A percentile compares a stretch with the other conserved stretches of the same genome.
Conservation (phyloP, 1,284 basidiomycete species). For the Pholiota adiposa region DNA sequence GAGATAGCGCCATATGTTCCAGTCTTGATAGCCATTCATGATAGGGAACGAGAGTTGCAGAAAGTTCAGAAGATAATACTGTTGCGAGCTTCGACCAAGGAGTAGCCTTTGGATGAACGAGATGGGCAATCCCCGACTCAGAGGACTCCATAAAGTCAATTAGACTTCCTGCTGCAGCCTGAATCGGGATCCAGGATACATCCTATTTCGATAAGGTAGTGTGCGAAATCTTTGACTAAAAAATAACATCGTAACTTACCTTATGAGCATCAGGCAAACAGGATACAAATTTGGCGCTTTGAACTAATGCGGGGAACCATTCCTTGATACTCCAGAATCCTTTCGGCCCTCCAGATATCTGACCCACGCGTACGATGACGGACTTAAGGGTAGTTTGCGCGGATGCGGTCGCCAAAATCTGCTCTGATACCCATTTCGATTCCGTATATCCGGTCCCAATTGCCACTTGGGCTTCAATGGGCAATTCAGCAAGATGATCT, state of each 20-base stretch:
- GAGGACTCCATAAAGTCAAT: constrained; percentile 2
- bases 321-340: constrained; percentile 38
- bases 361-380: constrained; percentile 41
- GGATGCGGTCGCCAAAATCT: constrained; percentile 33
- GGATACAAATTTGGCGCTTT: constrained; percentile 24
- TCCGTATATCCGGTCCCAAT: constrained; percentile 40
- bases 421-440: constrained; percentile 49
- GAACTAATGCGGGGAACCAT: constrained; percentile 38
- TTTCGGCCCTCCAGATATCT: constrained; percentile 37
- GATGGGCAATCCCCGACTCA: constrained; percentile 1
- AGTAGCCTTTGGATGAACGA: constrained; percentile 7
- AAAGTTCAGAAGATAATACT: neutral
- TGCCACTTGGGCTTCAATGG: constrained; percentile 20
- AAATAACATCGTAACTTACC: neutral
- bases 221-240: neutral
- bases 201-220: neutral
- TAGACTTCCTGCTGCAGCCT: constrained; percentile 2
- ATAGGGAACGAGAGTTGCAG: constrained; percentile 7
- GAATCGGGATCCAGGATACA: constrained; percentile 10
- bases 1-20: neutral
- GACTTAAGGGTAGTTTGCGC: constrained; percentile 26
- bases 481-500: neutral
- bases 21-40: constrained; percentile 7
- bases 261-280: constrained; percentile 27
- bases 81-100: constrained; percentile 10